Conservation (phyloP, 768 basidiomycete genomes). For the Mycena polygramma region DNA sequence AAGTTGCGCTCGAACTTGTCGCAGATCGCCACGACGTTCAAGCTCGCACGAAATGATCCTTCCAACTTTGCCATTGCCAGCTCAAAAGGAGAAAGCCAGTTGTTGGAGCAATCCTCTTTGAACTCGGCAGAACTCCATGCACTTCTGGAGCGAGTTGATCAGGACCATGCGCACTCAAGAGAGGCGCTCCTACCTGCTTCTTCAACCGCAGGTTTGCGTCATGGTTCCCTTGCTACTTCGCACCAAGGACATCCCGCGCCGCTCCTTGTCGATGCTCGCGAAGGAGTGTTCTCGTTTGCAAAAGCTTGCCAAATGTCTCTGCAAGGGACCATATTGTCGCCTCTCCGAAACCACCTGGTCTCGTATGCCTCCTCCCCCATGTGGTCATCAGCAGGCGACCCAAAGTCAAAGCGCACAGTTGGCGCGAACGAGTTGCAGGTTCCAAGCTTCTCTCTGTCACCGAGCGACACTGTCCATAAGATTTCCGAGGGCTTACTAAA, state of each 20-base stretch:
- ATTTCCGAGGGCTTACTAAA: slow-evolving; percentile 96
- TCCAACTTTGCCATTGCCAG: slow-evolving; percentile 65
- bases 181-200: slow-evolving; percentile 45
- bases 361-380: slow-evolving; percentile 75
- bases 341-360: slow-evolving; percentile 79
- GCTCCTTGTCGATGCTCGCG: slow-evolving; percentile 67
- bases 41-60: slow-evolving; percentile 67
- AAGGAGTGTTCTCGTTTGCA: slow-evolving; percentile 74
- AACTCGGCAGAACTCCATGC: slow-evolving; percentile 83
- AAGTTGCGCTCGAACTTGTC: slow-evolving; percentile 72
- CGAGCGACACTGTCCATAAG: slow-evolving; percentile 88
- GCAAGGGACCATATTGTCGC: slow-evolving; percentile 87
- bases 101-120: slow-evolving; percentile 87
- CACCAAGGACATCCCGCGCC: slow-evolving; percentile 47
- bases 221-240: slow-evolving; percentile 36
- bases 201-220: slow-evolving; percentile 48
- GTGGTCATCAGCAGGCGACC: slow-evolving; percentile 72
- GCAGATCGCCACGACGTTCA: slow-evolving; percentile 72
- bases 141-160: slow-evolving; percentile 68
- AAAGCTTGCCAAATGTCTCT: slow-evolving; percentile 81
- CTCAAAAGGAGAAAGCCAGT: slow-evolving; percentile 76
- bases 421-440: slow-evolving; percentile 72
- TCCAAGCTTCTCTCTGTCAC: slow-evolving; percentile 94
- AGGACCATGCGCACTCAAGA: slow-evolving; percentile 49
- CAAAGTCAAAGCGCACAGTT: slow-evolving; percentile 59